phyloP scores from a whole-genome alignment of 2,329 filamentous ascomycete species.

The Hymenoscyphus fraxineus region DNA sequence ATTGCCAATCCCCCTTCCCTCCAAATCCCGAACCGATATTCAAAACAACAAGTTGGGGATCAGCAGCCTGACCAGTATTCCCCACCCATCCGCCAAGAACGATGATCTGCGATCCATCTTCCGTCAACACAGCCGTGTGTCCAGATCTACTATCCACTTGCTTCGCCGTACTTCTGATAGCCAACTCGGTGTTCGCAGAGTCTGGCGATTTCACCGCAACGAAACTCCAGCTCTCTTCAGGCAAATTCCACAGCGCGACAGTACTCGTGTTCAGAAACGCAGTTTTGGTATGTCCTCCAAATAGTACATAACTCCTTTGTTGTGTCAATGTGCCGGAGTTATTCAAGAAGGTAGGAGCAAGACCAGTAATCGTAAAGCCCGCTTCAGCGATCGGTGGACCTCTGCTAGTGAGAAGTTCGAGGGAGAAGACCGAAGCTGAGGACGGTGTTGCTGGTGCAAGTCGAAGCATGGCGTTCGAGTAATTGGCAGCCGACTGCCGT shows the following conservation, averaged over 20 bases:
- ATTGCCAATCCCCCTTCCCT: slow-evolving; percentile 66
- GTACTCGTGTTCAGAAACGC: slow-evolving; percentile 96
- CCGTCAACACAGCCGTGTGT: slow-evolving; percentile 77
- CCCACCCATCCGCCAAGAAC: slow-evolving; percentile 93
- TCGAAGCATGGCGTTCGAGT: slow-evolving; percentile 75
- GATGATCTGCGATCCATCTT: slow-evolving; percentile 73
- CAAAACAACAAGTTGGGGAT: slow-evolving; percentile 76
- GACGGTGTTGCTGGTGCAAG: slow-evolving; percentile 50
- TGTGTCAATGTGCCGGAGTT: slow-evolving; percentile 62
- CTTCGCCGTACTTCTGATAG: slow-evolving; percentile 41
- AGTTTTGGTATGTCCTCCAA: slow-evolving; percentile 77
- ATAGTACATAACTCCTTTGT: slow-evolving; percentile 72
- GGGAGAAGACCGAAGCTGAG: slow-evolving; percentile 37
- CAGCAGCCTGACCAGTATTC: slow-evolving; percentile 68
- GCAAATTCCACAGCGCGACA: slow-evolving; percentile 80
- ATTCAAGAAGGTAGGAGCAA: slow-evolving; percentile 68
- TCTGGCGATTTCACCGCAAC: slow-evolving; percentile 55
- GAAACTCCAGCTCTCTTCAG: slow-evolving; percentile 84
- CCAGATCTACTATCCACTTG: slow-evolving; percentile 72
- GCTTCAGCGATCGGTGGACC: slow-evolving; percentile 73
- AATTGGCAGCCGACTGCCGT: slow-evolving; percentile 69
- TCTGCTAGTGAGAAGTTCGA: slow-evolving; percentile 43
- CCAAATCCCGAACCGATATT: slow-evolving; percentile 72
- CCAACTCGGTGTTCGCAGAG: slow-evolving; percentile 51
- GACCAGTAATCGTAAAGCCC: slow-evolving; percentile 76